phyloP scores from a whole-genome alignment of 495 filamentous ascomycete genomes.

The Penicillium bovifimosum region DNA sequence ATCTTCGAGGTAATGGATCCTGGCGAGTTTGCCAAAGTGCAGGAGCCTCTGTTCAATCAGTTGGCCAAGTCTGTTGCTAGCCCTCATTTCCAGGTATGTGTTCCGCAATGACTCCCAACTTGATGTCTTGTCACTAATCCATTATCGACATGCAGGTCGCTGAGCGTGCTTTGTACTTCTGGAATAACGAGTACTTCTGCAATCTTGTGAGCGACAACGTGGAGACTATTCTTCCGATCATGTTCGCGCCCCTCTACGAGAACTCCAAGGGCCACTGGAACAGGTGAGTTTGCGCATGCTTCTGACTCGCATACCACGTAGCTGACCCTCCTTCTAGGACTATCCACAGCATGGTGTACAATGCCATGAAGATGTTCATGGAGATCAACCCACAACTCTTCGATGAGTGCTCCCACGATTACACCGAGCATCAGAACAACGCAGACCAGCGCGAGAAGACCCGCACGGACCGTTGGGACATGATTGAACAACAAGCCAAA shows the following conservation, averaged over 20 bases:
- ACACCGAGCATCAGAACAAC: conserved; percentile 92
- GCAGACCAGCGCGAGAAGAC: conserved; percentile 70
- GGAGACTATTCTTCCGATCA: conserved; percentile 95
- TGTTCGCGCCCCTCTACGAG: conserved; percentile 98
- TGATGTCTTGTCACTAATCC: not conserved
- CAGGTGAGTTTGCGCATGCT: conserved; percentile 52
- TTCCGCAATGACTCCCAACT: not conserved
- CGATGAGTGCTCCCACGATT: conserved; percentile 96
- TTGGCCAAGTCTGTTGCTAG: conserved; percentile 97
- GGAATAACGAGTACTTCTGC: conserved; percentile 99
- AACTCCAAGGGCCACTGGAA: conserved; percentile 99
- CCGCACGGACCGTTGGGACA: conserved; percentile 81
- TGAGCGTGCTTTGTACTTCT: conserved; percentile 96
- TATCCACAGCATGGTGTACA: conserved; percentile 99
- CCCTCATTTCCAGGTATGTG: conserved; percentile 85
- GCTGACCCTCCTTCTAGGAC: conserved; percentile 54
- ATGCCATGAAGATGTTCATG: conserved; percentile 99
- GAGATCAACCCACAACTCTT: conserved; percentile 99
- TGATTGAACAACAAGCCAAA: conserved; percentile 72
- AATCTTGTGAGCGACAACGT: conserved; percentile 99
- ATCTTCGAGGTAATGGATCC: conserved; percentile 99
- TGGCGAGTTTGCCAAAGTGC: conserved; percentile 96
- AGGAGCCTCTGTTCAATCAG: conserved; percentile 95
- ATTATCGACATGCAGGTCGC: conserved; percentile 56
- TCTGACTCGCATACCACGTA: not conserved